Conservation (phyloP, 1,139 yeast genomes). For the Groenewaldozyma sp. region DNA sequence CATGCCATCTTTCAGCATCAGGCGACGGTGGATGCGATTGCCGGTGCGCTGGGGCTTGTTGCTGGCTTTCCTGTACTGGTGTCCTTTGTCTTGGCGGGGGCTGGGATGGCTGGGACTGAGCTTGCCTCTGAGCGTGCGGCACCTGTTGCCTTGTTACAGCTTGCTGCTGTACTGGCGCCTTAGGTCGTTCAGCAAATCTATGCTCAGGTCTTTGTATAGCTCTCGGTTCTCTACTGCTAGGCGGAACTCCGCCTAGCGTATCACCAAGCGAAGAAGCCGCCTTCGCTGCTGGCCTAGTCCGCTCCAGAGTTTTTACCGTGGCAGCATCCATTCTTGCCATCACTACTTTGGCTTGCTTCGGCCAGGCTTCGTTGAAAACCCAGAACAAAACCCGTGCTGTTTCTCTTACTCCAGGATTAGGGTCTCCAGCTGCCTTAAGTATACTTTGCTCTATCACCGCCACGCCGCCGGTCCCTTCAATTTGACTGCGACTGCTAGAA, state of each 20-base stretch:
- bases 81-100: constrained; percentile 1
- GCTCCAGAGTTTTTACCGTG: constrained; percentile 46
- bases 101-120: not conserved
- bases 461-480: constrained; percentile 32
- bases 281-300: constrained; percentile 31
- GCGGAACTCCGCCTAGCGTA: constrained; percentile 5
- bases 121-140: too few relatives aligned
- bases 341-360: constrained; percentile 33
- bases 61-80: not conserved
- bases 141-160: too few relatives aligned
- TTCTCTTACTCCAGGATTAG: constrained; percentile 74
- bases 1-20: too few relatives aligned
- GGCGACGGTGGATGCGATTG: too few relatives aligned
- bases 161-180: not conserved
- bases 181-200: not conserved
- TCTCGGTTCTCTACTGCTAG: not conserved
- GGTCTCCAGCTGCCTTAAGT: constrained; percentile 59
- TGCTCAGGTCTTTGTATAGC: not conserved
- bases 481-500: constrained; percentile 31
- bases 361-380: constrained; percentile 48
- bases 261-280: constrained; percentile 2
- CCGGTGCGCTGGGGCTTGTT: not conserved
- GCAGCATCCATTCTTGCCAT: constrained; percentile 37
- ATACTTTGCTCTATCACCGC: constrained; percentile 47
- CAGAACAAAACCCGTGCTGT: constrained; percentile 67